Evolutionary conservation across 768 basidiomycete species (phyloP).

Genomic region (Suillus hirtellus): DNA sequence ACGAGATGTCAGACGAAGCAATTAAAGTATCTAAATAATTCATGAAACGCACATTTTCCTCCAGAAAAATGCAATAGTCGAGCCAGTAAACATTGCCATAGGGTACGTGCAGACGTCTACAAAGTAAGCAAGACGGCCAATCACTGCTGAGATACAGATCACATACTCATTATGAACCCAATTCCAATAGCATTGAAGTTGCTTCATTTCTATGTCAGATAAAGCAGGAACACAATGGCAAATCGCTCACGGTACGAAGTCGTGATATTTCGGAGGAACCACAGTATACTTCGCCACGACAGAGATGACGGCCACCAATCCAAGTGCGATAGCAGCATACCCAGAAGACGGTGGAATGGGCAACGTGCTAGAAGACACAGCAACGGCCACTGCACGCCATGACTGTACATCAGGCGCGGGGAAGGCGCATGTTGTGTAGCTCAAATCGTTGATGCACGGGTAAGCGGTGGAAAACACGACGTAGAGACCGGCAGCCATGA

Average conservation of each 20-base stretch:
- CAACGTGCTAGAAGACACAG: slow-evolving; percentile 25
- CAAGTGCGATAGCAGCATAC: slow-evolving; percentile 56
- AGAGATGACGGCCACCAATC: slow-evolving; percentile 43
- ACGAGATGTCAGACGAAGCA: not conserved
- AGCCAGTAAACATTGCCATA: slow-evolving; percentile 16
- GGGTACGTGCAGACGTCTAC: slow-evolving; percentile 15
- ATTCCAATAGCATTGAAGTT: slow-evolving; percentile 32
- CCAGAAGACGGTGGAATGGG: slow-evolving; percentile 55
- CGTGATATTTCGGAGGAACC: slow-evolving; percentile 27
- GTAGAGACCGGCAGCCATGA: slow-evolving; percentile 56
- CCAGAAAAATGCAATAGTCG: slow-evolving; percentile 15
- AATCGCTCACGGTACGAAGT: slow-evolving; percentile 21
- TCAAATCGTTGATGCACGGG: slow-evolving; percentile 47
- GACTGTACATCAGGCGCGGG: slow-evolving; percentile 1
- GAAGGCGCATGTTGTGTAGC: slow-evolving; percentile 11
- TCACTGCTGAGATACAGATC: not conserved
- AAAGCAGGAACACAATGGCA: not conserved
- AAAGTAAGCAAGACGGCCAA: not conserved
- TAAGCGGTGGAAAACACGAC: slow-evolving; percentile 60
- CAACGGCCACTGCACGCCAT: slow-evolving; percentile 20
- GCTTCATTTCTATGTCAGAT: slow-evolving; percentile 10
- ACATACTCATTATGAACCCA: slow-evolving; percentile 17
- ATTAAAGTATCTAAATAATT: not conserved
- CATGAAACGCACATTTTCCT: slow-evolving; percentile 12
- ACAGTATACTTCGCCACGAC: slow-evolving; percentile 41